These are phyloP conservation scores for Trypanosoma scelopori DNA, from an alignment of 208 protist genomes.

Conservation along the genomic window DNA sequence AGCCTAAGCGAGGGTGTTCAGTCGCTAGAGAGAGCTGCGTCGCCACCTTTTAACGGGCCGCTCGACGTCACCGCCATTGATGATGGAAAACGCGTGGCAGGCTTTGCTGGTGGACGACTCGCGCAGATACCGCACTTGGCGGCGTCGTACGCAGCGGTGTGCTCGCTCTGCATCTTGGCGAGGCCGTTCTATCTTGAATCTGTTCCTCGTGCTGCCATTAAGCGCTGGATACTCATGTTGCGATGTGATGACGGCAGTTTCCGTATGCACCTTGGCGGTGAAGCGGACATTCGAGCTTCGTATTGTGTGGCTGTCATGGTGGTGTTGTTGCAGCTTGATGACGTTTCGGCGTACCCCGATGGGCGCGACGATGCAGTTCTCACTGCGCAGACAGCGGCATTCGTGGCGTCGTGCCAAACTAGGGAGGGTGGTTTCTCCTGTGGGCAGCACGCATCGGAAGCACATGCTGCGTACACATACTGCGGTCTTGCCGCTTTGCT, in stretches of 20 bases:
- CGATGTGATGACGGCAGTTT: slow-evolving; percentile 79
- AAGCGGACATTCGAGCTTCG: slow-evolving; percentile 84
- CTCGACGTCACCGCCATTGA: slow-evolving; percentile 1
- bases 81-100: slow-evolving; percentile 33
- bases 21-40: not conserved
- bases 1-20: not conserved
- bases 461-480: slow-evolving; percentile 93
- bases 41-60: not conserved
- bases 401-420: slow-evolving; percentile 83
- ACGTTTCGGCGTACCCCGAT: slow-evolving; percentile 28
- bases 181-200: slow-evolving; percentile 24
- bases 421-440: slow-evolving; percentile 92
- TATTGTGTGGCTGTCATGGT: slow-evolving; percentile 87
- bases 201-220: slow-evolving; percentile 76
- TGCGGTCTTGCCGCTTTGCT: slow-evolving; percentile 80
- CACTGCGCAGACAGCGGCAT: slow-evolving; percentile 47
- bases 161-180: slow-evolving; percentile 70
- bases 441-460: slow-evolving; percentile 49
- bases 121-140: slow-evolving; percentile 82
- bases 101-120: slow-evolving; percentile 80
- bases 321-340: slow-evolving; percentile 64
- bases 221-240: slow-evolving; percentile 83
- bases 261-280: slow-evolving; percentile 78
- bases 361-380: slow-evolving; percentile 42
- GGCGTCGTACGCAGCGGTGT: slow-evolving; percentile 81